A percentile compares a stretch with the other conserved stretches of the same genome.
Conservation (phyloP, 2,329 filamentous ascomycete species). For the Leptographium radiaticola region DNA sequence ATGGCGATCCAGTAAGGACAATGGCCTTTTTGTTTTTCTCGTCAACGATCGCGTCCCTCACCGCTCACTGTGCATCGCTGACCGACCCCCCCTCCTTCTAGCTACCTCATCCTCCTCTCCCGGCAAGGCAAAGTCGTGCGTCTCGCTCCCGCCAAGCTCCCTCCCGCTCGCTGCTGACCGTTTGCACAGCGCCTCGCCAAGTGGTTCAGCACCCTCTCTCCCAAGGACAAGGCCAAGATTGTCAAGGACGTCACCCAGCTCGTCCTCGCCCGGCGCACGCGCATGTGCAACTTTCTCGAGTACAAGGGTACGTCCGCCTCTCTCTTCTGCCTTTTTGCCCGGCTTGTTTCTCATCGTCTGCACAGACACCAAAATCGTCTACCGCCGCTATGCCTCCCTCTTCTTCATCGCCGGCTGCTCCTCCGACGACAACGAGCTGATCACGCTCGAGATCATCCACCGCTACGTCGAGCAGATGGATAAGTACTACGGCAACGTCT, state of each 20-base stretch:
- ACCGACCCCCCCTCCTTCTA: slow-evolving; percentile 24
- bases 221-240: slow-evolving; percentile 98
- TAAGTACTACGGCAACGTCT: slow-evolving; percentile 99
- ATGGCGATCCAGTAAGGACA: slow-evolving; percentile 39
- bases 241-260: slow-evolving; percentile 99
- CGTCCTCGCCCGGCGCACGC: slow-evolving; percentile 84
- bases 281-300: slow-evolving; percentile 99
- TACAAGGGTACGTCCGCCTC: slow-evolving; percentile 65
- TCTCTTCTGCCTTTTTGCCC: neutral
- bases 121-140: slow-evolving; percentile 98
- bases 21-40: no score
- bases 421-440: slow-evolving; percentile 95
- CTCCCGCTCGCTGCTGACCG: neutral
- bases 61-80: no score
- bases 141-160: slow-evolving; percentile 19
- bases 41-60: no score
- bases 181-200: slow-evolving; percentile 91
- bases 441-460: slow-evolving; percentile 96
- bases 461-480: slow-evolving; percentile 99
- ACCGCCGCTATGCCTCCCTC: slow-evolving; percentile 93
- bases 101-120: slow-evolving; percentile 94
- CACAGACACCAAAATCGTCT: slow-evolving; percentile 96
- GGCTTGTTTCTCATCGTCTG: no score
- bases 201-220: slow-evolving; percentile 97
- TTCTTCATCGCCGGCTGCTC: slow-evolving; percentile 98